A percentile compares a stretch with the other conserved stretches of the same genome.
phyloP scores from a whole-genome alignment of 768 basidiomycete genomes.

The Serendipita sp. region DNA sequence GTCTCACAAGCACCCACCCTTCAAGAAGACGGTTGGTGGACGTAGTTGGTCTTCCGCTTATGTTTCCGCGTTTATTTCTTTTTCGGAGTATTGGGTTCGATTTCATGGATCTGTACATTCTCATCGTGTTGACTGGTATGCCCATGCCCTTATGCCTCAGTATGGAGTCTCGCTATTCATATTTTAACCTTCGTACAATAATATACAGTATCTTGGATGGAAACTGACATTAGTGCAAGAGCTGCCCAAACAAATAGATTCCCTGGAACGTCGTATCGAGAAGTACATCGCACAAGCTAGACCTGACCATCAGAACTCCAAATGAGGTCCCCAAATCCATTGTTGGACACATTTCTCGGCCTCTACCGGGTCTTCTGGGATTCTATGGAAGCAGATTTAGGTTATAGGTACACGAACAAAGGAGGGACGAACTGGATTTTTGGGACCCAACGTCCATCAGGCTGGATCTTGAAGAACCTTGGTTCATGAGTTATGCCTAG shows the following conservation, averaged over 20 bases:
- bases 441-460: slow-evolving; percentile 66
- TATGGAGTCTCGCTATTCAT: background rate
- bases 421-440: slow-evolving; percentile 38
- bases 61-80: background rate
- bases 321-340: slow-evolving; percentile 50
- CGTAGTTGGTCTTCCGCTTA: slow-evolving; percentile 8
- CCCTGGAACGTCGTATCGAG: background rate
- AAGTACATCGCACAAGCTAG: background rate
- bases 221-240: background rate
- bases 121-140: background rate
- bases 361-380: slow-evolving; percentile 51
- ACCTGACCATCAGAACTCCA: background rate
- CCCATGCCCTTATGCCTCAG: background rate
- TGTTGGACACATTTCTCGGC: slow-evolving; percentile 50
- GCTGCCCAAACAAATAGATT: background rate
- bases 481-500: slow-evolving; percentile 50
- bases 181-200: background rate
- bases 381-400: slow-evolving; percentile 23
- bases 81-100: background rate
- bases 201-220: background rate
- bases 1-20: slow-evolving; percentile 52
- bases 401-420: slow-evolving; percentile 7
- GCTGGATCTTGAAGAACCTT: slow-evolving; percentile 57
- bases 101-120: background rate
- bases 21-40: slow-evolving; percentile 67